These are phyloP conservation scores for Stagonosporopsis cucurbitacearum DNA, from an alignment of 2,329 filamentous ascomycete genomes.

Conservation along the genomic window DNA sequence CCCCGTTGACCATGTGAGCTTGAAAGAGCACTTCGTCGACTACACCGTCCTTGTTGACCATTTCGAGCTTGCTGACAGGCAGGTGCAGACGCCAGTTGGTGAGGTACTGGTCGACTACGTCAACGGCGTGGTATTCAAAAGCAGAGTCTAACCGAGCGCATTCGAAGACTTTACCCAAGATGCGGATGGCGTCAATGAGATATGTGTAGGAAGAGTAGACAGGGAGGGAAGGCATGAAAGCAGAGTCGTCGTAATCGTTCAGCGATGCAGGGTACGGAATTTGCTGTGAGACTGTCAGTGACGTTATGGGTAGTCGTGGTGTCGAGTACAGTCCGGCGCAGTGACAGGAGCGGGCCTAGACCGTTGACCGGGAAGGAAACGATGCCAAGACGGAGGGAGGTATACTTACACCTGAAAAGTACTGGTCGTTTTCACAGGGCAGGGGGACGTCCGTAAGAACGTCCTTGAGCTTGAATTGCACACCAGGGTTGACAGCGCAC, in stretches of 20 bases:
- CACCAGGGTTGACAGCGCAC: conserved; percentile 76
- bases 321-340: background rate
- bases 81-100: conserved; percentile 82
- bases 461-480: conserved; percentile 73
- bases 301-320: background rate
- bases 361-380: conserved; percentile 17
- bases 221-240: conserved; percentile 70
- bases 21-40: conserved; percentile 93
- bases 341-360: conserved; percentile 1
- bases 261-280: conserved; percentile 59
- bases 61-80: conserved; percentile 72
- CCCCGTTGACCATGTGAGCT: conserved; percentile 74
- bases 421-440: conserved; percentile 84
- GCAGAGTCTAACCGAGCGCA: conserved; percentile 42
- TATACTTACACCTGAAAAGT: conserved; percentile 51
- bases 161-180: conserved; percentile 77
- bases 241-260: conserved; percentile 78
- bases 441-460: conserved; percentile 72
- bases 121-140: conserved; percentile 55
- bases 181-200: conserved; percentile 79
- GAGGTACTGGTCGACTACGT: conserved; percentile 65
- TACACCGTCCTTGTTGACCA: conserved; percentile 69
- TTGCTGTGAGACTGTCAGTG: conserved; percentile 26
- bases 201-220: conserved; percentile 86
- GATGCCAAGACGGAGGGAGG: conserved; percentile 10